phyloP scores from a whole-genome alignment of 176 grass and related monocot genomes.

The Themeda triandra region DNA sequence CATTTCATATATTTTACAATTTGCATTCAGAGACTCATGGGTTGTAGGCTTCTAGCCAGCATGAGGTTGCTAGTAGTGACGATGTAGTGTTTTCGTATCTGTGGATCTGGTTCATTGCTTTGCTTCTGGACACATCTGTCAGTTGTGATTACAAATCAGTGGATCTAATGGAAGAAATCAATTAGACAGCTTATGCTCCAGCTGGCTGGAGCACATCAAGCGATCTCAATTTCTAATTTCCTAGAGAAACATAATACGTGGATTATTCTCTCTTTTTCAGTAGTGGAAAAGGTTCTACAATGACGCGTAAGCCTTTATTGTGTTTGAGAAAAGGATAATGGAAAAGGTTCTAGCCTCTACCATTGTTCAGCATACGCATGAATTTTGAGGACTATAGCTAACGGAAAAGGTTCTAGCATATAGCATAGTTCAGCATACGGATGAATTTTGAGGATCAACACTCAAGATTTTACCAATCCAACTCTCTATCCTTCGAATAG shows the following conservation, averaged over 20 bases:
- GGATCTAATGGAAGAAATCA: not conserved
- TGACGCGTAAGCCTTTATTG: too few species aligned
- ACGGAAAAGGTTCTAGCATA: too few species aligned
- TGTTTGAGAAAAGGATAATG: too few species aligned
- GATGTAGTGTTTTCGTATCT: not conserved
- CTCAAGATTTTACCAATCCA: too few species aligned
- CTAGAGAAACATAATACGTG: not conserved
- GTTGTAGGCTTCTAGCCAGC: not conserved
- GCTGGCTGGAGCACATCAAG: not conserved
- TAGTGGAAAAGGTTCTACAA: too few species aligned
- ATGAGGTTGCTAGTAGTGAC: not conserved
- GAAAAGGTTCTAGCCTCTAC: too few species aligned
- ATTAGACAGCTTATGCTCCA: not conserved
- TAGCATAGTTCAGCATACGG: too few species aligned
- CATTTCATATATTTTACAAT: not conserved
- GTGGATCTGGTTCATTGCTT: slow-evolving; percentile 2
- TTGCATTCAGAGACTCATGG: not conserved
- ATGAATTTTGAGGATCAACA: too few species aligned
- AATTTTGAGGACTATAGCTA: too few species aligned
- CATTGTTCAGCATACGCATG: too few species aligned
- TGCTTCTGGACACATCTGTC: not conserved
- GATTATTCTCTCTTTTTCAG: too few species aligned
- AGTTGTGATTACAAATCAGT: slow-evolving; percentile 4
- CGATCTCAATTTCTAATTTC: not conserved
- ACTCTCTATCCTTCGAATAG: too few species aligned